Evolutionary conservation across 2,329 filamentous ascomycete species (phyloP).

Genomic region (Didymosphaeria variabile): DNA sequence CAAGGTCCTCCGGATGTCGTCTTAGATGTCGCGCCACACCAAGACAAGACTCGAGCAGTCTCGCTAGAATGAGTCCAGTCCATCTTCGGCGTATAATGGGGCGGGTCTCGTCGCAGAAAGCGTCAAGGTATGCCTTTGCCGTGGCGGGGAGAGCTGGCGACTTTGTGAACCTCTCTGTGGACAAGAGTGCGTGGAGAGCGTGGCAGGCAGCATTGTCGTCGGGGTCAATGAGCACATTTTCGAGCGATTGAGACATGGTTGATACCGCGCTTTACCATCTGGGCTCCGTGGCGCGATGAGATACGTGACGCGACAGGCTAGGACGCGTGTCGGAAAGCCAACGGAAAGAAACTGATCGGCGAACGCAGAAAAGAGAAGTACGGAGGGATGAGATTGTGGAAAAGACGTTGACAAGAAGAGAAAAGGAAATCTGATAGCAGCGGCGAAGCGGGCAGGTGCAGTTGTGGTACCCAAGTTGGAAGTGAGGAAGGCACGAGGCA

Average conservation of each 20-base stretch:
- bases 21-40: constrained; percentile 28
- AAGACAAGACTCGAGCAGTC: constrained; percentile 33
- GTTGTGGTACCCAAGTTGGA: background rate
- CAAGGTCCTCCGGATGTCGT: constrained; percentile 19
- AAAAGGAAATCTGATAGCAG: background rate
- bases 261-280: constrained; percentile 2
- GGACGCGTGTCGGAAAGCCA: background rate
- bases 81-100: constrained; percentile 38
- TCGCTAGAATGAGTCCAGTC: constrained; percentile 41
- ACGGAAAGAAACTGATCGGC: background rate
- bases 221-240: constrained; percentile 31
- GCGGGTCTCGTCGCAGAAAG: constrained; percentile 34
- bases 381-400: background rate
- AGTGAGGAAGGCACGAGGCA: constrained; percentile 13
- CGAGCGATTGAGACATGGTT: constrained; percentile 24
- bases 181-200: constrained; percentile 29
- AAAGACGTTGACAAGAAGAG: background rate
- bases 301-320: constrained; percentile 7
- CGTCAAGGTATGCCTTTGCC: constrained; percentile 35
- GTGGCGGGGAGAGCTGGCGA: constrained; percentile 19
- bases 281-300: constrained; percentile 1
- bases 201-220: constrained; percentile 31
- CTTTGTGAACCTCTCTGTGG: constrained; percentile 21
- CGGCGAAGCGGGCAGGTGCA: constrained; percentile 4
- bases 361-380: background rate